Percentiles rank a stretch among this genome's conserved stretches.
phyloP scores from a whole-genome alignment of 75 land plant species.

The Pseudotsuga menziesii region DNA sequence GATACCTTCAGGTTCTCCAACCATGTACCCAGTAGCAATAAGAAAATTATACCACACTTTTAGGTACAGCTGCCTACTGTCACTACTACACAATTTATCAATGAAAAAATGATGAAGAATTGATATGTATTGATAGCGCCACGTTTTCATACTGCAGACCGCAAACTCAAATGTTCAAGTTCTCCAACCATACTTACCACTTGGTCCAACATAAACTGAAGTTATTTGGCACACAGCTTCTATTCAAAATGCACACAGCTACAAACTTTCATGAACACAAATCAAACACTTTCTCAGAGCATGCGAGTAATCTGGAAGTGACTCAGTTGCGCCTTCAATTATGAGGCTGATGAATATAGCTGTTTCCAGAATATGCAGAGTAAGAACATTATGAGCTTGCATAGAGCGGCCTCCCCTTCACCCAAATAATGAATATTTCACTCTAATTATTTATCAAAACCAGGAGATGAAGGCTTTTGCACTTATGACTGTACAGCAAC shows the following conservation, averaged over 20 bases:
- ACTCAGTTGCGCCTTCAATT: neutral
- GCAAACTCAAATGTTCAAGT: neutral
- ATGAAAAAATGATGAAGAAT: too few species aligned
- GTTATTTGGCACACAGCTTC: neutral
- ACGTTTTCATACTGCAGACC: too few species aligned
- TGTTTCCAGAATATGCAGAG: slow-evolving; percentile 1
- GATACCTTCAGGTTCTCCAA: too few species aligned
- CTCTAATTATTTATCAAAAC: neutral
- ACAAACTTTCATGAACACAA: neutral
- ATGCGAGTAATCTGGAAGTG: neutral
- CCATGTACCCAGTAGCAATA: too few species aligned
- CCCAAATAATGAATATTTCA: neutral
- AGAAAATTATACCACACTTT: too few species aligned
- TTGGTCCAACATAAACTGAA: neutral
- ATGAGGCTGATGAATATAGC: neutral
- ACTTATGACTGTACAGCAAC: slow-evolving; percentile 9
- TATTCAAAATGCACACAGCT: neutral
- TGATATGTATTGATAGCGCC: too few species aligned
- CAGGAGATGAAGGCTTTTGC: neutral
- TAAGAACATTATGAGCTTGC: neutral
- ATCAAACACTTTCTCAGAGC: neutral
- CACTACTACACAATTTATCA: too few species aligned
- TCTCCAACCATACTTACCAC: neutral
- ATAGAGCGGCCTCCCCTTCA: neutral
- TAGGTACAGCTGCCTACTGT: too few species aligned